phyloP scores from a whole-genome alignment of 805 yeast genomes.

The Wickerhamomyces pijperi region DNA sequence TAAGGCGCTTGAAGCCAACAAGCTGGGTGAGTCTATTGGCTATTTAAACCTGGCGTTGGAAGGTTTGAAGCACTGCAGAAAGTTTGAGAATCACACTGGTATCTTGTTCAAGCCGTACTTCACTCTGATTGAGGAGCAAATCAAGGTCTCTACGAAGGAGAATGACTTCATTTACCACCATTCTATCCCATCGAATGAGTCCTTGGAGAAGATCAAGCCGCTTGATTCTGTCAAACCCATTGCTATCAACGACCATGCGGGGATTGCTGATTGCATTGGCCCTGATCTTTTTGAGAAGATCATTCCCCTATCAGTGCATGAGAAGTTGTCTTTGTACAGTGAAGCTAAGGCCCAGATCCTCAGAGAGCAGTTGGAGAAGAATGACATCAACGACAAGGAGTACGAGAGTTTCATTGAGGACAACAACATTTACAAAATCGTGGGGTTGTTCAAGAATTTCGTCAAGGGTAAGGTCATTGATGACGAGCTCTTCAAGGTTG shows the following conservation, averaged over 20 bases:
- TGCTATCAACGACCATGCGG: conserved; percentile 34
- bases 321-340: conserved; percentile 75
- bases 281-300: conserved; percentile 63
- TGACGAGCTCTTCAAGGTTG: conserved; percentile 21
- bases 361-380: conserved; percentile 62
- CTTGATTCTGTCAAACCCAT: conserved; percentile 59
- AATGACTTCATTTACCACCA: conserved; percentile 88
- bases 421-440: conserved; percentile 60
- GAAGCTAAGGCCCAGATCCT: conserved; percentile 77
- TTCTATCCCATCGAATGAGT: conserved; percentile 46
- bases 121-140: conserved; percentile 24
- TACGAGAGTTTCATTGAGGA: conserved; percentile 70
- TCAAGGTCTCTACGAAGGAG: conserved; percentile 50
- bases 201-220: conserved; percentile 37
- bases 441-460: conserved; percentile 37
- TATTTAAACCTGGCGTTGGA: conserved; percentile 41
- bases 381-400: conserved; percentile 73
- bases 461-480: conserved; percentile 17
- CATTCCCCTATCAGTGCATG: conserved; percentile 80
- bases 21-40: conserved; percentile 72
- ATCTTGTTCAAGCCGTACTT: conserved; percentile 23
- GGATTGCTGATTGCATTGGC: conserved; percentile 32
- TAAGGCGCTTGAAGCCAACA: conserved; percentile 39
- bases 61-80: conserved; percentile 19
- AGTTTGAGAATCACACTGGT: conserved; percentile 23